Evolutionary conservation across 2,329 filamentous ascomycete species (phyloP), one percentile per base, ranked within the genome.

Genomic region (Scedosporium minutisporum): DNA sequence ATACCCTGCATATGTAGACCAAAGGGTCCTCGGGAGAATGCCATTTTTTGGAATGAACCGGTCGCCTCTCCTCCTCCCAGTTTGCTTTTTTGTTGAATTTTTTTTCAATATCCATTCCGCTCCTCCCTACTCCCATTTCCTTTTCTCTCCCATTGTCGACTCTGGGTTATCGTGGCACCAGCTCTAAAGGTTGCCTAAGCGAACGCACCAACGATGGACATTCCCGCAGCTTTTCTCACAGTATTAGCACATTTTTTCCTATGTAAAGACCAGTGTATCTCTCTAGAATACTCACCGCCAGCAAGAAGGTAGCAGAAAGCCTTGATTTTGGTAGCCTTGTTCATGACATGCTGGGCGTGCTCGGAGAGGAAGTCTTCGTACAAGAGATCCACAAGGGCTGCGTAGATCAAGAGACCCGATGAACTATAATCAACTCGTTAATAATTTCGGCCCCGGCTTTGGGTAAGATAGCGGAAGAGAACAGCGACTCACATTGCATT

Each of bases 321-420:
- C 2, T 69, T 66, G 33, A 78, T 81, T 74, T 82, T 84, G 61
- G 81, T 77, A 65, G 77, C 81, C 68, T 76, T 79, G 3, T 73
- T 80, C 76, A 87, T 72, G 2, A 76, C 70, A n/a, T 72, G 70
- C 59, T 76, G 73, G 0, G 80, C 79, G 68, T 84, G 81, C 61
- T 84, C 82, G 0, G 83, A 86, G 18, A 88, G 74, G 73, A 88
- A 88, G 68, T 88, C 85, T 67, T 87, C 84, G 4, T 83, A 84
- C 42, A 88, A 72, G 33, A 88, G 72, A 69, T 88, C 85, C 1
- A 88, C 85, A 6, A 87, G 74, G 1, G 85, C 82, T 48, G 84
- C 84, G 68, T 86, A 87, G 60, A 87, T 80, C 6, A 87, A 71
- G 29, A 87, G 76, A 69, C 84, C 84, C 27, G 80, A 85, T 1